Base-by-base conservation (phyloP, 164 flowering plant genomes). In the Nymphaea thermarum region DNA sequence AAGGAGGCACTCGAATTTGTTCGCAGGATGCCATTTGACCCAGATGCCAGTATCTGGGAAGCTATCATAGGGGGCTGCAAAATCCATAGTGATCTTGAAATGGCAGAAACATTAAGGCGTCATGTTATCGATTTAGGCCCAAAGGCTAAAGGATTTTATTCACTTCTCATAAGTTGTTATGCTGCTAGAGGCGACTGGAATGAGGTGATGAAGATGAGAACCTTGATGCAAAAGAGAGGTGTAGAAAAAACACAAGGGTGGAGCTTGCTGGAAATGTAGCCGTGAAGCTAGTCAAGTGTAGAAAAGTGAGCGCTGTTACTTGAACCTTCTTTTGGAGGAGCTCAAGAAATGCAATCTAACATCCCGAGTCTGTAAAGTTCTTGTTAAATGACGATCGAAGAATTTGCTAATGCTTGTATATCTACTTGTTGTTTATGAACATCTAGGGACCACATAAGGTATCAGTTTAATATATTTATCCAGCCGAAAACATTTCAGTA, bases 41-140 rank as follows among this genome's bases (percentile, higher is more conserved):
- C 73, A 2, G 70, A 68, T 65, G 60, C 59, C 36, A 65, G 61
- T 60, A 47, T 69, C 3, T 68, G 71, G 71, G 75, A 71, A 2
- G 68, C 75, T 2, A 67, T 74, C 51, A 25, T 71, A 60, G 68
- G 77, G 10, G 71, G 70, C 44, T 74, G 74, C 43, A 64, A 59
- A 5, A 67, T 64, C 42, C 73, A 74, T 47, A 69, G 67, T 7
- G 42, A 71, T 43, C 60, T 61, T 62, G 60, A 64, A 65, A 43
- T 67, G n/a, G 71, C 60, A 8, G 43, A 45, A 59, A 45, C 45
- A 11, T 65, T 18, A 42, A 44, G 65, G 65, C 18, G 65, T 2
- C 11, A 6, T 45, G 17, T 59, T 18, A 61, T 70, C n/a, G 57
- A 73, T 5, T 66, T 62, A 45, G 69, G 15, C 55, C 66, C 66